A percentile compares a stretch with the other conserved stretches of the same genome.
Evolutionary conservation across 208 protist genomes (phyloP).

Genomic region (Crithidia brevicula): DNA sequence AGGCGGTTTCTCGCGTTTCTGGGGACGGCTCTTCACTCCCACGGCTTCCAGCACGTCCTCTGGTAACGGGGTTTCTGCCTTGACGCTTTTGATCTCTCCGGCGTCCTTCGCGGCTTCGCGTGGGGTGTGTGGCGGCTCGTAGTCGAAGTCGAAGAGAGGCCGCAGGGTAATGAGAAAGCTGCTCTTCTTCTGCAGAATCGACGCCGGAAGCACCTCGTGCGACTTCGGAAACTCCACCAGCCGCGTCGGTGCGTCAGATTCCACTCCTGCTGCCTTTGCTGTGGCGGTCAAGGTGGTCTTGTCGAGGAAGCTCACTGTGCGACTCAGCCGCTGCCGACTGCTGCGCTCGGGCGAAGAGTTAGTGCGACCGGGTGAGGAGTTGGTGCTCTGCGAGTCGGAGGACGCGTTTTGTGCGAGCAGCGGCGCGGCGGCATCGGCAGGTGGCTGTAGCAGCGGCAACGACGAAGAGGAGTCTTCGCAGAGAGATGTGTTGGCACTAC

Average conservation of each 20-base stretch:
- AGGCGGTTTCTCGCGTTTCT: neutral
- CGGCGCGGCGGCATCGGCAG: neutral
- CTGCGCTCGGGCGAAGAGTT: neutral
- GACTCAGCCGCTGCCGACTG: neutral
- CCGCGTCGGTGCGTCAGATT: too few species aligned
- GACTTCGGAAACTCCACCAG: neutral
- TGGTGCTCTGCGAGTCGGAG: too few species aligned
- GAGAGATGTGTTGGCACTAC: slow-evolving; percentile 10
- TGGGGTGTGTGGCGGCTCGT: slow-evolving; percentile 19
- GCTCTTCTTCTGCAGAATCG: slow-evolving; percentile 29
- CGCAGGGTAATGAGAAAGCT: slow-evolving; percentile 8
- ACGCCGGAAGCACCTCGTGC: neutral
- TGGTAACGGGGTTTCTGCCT: too few species aligned
- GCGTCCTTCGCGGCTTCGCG: neutral
- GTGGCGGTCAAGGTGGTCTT: neutral
- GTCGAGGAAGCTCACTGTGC: slow-evolving; percentile 12
- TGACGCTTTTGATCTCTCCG: neutral
- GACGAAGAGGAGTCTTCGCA: neutral
- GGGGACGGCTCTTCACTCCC: neutral
- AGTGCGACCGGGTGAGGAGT: neutral
- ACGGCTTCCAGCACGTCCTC: too few species aligned
- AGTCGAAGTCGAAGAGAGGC: slow-evolving; percentile 27
- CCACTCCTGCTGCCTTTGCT: too few species aligned
- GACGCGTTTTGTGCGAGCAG: neutral
- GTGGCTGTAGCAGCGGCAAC: neutral